Evolutionary conservation across 2,329 filamentous ascomycete species (phyloP), one percentile per base, ranked within the genome.

Genomic region (Raffaelea albimanens): DNA sequence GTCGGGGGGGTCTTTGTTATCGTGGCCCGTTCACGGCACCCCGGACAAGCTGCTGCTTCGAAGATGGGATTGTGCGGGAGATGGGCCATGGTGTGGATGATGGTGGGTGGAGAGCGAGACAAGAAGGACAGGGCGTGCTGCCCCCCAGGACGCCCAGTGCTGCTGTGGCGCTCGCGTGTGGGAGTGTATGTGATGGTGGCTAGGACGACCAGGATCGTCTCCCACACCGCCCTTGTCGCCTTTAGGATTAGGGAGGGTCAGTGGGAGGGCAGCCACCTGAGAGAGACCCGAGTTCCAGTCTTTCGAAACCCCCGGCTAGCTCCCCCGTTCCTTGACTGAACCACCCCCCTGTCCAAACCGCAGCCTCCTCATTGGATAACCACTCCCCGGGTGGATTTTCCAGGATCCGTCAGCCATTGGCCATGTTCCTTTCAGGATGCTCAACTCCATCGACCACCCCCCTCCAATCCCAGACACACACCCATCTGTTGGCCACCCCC

Each of bases 311-410:
- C 52, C 51, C 47, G 47, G 51, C 46, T 53, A 45, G 41, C 29
- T 47, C 33, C 44, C 47, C 47, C 50, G 40, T 46, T 40, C 47
- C 46, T 21, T 42, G 25, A 19, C 40, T 36, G 20, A 23, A 23
- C 25, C 31, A 8, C 16, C 40, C 16, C 19, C 33, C 16, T 7
- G 33, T 59, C 58, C 61, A 63, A 67, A 59, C 63, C 74, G 71
- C 18, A 11, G 71, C 56, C 61, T 67, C 70, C 66, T 61, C 57
- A 72, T 77, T 75, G 68, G 73, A 70, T 66, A 71, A 64, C 59
- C 58, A 63, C 63, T 66, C 63, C 61, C 56, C 52, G 29, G 63
- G 66, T 65, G 63, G 51, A 22, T 52, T 55, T 51, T 53, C 65
- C 63, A 62, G 61, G 61, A 63, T 51, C 44, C 51, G 42, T 47